Evolutionary conservation across 2,329 filamentous ascomycete genomes (phyloP), one percentile per base, ranked within the genome.

Genomic region (Epicoccum sorghinum): DNA sequence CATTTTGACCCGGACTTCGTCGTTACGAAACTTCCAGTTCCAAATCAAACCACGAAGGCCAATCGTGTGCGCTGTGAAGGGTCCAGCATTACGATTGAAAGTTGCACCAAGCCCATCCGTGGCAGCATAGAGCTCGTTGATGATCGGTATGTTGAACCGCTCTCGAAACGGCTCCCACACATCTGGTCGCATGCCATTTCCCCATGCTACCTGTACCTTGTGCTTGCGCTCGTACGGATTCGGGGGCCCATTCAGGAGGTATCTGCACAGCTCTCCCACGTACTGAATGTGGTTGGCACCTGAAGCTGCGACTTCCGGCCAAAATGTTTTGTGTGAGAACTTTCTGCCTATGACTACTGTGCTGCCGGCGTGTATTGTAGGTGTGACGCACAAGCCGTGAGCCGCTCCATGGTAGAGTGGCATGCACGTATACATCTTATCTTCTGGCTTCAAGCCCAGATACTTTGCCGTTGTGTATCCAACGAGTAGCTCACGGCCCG

Each of bases 111-210:
- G 39, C 2, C 75, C 75, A 55, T 77, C 75, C 1, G 74, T 77
- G 7, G 72, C 73, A 3, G 71, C 73, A 47, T 75, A 77, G 13
- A 77, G 58, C 58, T 77, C 75, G 33, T 74, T 68, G 50, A 77
- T 75, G 14, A 70, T 59, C 4, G 71, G 68, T 35, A 77, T 75
- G 12, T 66, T 66, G 54, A 77, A 77, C 2, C 75, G 66, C 44
- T 76, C 59, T 14, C 73, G 67, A 51, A 77, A 77, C 0, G 61
- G 64, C 48, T 75, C 72, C 73, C 75, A 77, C 0, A 77, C 73
- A 54, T 77, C 75, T 10, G 73, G 72, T 10, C 75, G 57, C 71
- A 77, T 74, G n/a, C 75, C 75, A 44, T 77, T 77, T 10, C 75
- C 74, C 70, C 69, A 76, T 4, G 71, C 73, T 52, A 72, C 54